phyloP scores from a whole-genome alignment of 345 rosid species.

The Noccaea bulbosa region DNA sequence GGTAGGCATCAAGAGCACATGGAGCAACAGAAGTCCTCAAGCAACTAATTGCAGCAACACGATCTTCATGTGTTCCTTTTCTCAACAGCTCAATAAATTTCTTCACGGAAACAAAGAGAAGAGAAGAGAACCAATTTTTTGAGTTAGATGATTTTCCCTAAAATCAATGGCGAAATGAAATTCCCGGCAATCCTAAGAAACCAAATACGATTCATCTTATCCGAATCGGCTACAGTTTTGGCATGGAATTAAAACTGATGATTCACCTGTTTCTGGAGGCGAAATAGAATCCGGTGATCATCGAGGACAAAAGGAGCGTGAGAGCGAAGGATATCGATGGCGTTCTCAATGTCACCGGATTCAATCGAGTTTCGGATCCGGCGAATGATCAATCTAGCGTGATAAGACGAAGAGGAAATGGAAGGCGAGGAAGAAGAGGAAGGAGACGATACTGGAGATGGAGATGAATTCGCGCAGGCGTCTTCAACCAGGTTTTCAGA shows the following conservation, averaged over 20 bases:
- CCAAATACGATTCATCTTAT: neutral
- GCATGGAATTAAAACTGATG: neutral
- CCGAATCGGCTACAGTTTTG: conserved; percentile 16
- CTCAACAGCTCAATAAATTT: conserved; percentile 91
- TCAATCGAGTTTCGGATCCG: conserved; percentile 77
- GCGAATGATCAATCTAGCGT: conserved; percentile 70
- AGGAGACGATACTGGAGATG: conserved; percentile 51
- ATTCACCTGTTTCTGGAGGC: conserved; percentile 84
- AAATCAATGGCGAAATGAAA: neutral
- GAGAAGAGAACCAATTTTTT: neutral
- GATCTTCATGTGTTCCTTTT: conserved; percentile 68
- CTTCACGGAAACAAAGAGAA: conserved; percentile 44
- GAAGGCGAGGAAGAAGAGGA: conserved; percentile 55
- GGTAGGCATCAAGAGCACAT: conserved; percentile 96
- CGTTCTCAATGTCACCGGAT: conserved; percentile 72
- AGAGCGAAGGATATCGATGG: conserved; percentile 62
- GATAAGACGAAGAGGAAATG: conserved; percentile 70
- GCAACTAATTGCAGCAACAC: conserved; percentile 71
- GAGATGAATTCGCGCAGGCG: conserved; percentile 39
- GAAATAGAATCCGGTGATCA: conserved; percentile 81
- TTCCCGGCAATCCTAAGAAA: conserved; percentile 25
- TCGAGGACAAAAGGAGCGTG: conserved; percentile 79
- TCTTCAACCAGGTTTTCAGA: conserved; percentile 81
- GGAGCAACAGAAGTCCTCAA: conserved; percentile 87
- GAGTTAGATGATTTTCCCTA: neutral